These are phyloP conservation scores for Kodamaea sp. DNA, from an alignment of 1,139 yeast genomes.

Conservation along the genomic window DNA sequence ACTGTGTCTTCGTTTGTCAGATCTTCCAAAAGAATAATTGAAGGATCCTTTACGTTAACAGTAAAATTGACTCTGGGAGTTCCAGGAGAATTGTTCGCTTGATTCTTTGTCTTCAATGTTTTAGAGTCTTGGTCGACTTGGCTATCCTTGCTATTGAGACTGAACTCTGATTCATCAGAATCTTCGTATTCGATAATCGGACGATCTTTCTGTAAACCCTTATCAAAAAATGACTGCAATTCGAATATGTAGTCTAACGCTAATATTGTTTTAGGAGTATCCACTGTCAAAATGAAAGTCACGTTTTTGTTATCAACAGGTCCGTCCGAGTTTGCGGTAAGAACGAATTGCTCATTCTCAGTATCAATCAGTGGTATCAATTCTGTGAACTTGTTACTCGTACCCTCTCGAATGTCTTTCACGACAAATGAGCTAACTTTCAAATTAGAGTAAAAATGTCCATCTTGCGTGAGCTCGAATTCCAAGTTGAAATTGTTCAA, in stretches of 20 bases:
- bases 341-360: constrained; percentile 71
- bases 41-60: constrained; percentile 74
- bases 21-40: constrained; percentile 79
- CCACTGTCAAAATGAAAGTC: constrained; percentile 63
- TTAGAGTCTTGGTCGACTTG: constrained; percentile 5
- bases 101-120: background rate
- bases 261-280: constrained; percentile 76
- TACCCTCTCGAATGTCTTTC: constrained; percentile 64
- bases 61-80: constrained; percentile 44
- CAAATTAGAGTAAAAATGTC: constrained; percentile 60
- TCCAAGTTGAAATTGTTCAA: constrained; percentile 58
- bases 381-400: constrained; percentile 71
- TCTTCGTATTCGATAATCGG: constrained; percentile 20
- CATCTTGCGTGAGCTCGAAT: constrained; percentile 53
- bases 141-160: background rate
- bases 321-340: constrained; percentile 49
- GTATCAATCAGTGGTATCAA: constrained; percentile 72
- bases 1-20: constrained; percentile 70
- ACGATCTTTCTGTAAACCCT: constrained; percentile 34
- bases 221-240: constrained; percentile 60
- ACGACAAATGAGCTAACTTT: constrained; percentile 75
- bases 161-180: constrained; percentile 10
- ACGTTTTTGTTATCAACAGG: constrained; percentile 42
- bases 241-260: constrained; percentile 88
- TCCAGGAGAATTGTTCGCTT: background rate